Base-by-base conservation (phyloP, 2,329 filamentous ascomycete species). In the Ophiognomonia clavigignenti-juglandacearum region DNA sequence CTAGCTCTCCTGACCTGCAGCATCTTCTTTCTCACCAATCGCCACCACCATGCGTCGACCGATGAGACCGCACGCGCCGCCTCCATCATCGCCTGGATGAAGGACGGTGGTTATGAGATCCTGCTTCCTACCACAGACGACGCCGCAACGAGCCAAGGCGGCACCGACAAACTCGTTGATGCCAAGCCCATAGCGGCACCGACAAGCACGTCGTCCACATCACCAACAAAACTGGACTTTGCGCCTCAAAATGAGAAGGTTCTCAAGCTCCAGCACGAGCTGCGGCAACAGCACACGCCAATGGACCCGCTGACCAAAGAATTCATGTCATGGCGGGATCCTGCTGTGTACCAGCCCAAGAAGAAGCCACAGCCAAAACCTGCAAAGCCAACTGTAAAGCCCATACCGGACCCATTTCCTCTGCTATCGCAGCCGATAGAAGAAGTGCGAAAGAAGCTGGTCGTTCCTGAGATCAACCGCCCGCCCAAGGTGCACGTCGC, bases 391-490 rank as follows among this genome's bases (percentile, higher is more conserved):
- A 53, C 52, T 10, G 57, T 52, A 10, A 45, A 56, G 13, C 60
- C 64, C 2, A 59, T 69, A 22, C 54, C 58, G 9, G 66, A 70
- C 53, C 65, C 67, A 8, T 70, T 69, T 53, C 65, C 66, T 1
- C 59, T 64, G 48, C 55, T 70, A 45, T 61, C 61, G 14, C 48
- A 53, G 19, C 52, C 57, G 26, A 59, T 62, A 2, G 54, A 60
- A 2, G 44, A 46, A 14, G 45, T 47, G 22, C 48, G 39, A 20
- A 39, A 23, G 3, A 36, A 53, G n/a, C 53, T 59, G 19, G 48
- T 38, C 7, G 51, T 56, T 16, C 61, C 56, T 27, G 51, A 58
- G 13, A 58, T 61, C 46, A 66, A 68, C 57, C 50, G 59, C 7
- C 63, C 64, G 6, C 64, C 64, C 13, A 54, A 51, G 11, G 57